Conservation (phyloP, 352 stramenopile species). For the Pythium inflatum region DNA sequence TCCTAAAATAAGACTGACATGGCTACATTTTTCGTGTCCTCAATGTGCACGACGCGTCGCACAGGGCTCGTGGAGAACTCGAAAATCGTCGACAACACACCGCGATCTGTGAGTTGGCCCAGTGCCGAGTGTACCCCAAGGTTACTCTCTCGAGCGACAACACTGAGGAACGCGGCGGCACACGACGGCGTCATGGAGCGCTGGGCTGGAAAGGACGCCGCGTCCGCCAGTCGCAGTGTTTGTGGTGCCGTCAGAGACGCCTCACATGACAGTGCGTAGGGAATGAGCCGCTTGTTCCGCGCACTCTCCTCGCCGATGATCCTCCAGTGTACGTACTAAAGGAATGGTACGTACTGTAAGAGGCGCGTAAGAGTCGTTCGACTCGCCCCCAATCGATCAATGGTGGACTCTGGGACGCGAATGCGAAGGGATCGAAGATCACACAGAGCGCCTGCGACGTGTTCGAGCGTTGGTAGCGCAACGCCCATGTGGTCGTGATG, state of each 20-base stretch:
- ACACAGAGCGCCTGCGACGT: neutral
- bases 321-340: constrained; percentile 2
- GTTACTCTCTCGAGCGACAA: neutral
- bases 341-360: neutral
- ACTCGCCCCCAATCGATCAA: neutral
- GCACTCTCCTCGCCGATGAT: too few relatives aligned
- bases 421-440: neutral
- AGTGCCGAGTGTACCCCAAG: neutral
- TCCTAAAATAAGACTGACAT: too few relatives aligned
- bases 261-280: too few relatives aligned
- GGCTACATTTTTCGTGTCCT: constrained; percentile 4
- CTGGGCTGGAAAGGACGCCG: neutral
- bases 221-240: too few relatives aligned
- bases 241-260: too few relatives aligned
- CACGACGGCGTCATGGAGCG: neutral
- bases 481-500: neutral
- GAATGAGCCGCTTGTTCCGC: too few relatives aligned
- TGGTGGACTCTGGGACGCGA: neutral
- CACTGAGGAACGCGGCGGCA: neutral
- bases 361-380: neutral
- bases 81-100: neutral
- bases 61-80: constrained; percentile 3
- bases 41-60: neutral
- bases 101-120: neutral
- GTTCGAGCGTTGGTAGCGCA: neutral